Evolutionary conservation across 2,329 filamentous ascomycete genomes (phyloP), one percentile per base, ranked within the genome.

Genomic region (Myotisia sp.): DNA sequence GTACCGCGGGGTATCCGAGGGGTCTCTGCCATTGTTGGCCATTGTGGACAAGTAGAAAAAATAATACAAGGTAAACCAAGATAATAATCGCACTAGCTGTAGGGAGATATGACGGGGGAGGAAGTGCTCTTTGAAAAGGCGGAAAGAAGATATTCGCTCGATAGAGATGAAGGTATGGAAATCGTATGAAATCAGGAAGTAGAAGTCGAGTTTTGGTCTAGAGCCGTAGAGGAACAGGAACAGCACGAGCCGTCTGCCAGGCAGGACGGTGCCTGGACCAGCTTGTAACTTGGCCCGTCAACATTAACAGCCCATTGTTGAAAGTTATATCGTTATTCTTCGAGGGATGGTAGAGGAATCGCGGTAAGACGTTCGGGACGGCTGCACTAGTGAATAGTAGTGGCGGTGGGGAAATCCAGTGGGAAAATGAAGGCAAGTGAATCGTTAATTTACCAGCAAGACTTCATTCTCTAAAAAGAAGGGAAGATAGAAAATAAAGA

Each of bases 221-320:
- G n/a, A n/a, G n/a, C 20, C 22, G 19, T 31, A 22, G 14, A 34
- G 20, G 14, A 29, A 21, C 12, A 13, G 20, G 21, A 28, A 47
- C 43, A 47, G 52, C 52, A 52, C 52, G 47, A 48, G 50, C 55
- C 55, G 53, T 58, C 57, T 59, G 57, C 58, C 48, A 48, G 53
- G 58, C 57, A 59, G 57, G 57, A 52, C 55, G 53, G 54, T 54
- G 56, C 57, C 56, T 54, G 49, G 36, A 42, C 46, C 47, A 53
- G 46, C 37, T 49, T 49, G 58, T 53, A 49, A 43, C 56, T 53
- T 56, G 53, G 55, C 55, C 51, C 48, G 55, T 42, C 47, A 46
- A 44, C 45, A 56, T 58, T 51, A 58, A 54, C 47, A 42, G 49
- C 48, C 54, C 58, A 52, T 44, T 34, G 35, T 34, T 35, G 18